phyloP scores from a whole-genome alignment of 2,329 filamentous ascomycete species.

The Alternaria consortialis region DNA sequence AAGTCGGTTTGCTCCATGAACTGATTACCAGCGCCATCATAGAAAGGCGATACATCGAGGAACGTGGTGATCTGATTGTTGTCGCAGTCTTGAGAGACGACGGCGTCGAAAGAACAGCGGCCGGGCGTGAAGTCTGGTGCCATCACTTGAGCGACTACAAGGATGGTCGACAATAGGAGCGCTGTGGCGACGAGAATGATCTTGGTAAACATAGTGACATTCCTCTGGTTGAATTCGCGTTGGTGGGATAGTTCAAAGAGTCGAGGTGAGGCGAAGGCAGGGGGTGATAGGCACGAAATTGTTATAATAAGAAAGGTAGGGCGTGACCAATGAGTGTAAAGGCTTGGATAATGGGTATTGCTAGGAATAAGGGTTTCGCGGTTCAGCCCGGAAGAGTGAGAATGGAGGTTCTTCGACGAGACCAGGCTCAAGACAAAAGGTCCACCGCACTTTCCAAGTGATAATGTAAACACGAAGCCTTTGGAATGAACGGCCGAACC shows the following conservation, averaged over 20 bases:
- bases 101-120: neutral
- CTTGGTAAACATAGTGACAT: neutral
- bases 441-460: neutral
- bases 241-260: neutral
- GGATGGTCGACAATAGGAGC: neutral
- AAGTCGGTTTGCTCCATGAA: slow-evolving; percentile 3
- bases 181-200: neutral
- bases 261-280: neutral
- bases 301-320: neutral
- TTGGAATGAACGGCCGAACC: neutral
- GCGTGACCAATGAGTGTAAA: neutral
- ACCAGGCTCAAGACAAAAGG: neutral
- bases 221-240: neutral
- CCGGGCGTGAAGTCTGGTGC: neutral
- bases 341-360: neutral
- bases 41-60: neutral
- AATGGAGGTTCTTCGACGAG: neutral
- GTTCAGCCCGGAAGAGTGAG: neutral
- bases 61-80: neutral
- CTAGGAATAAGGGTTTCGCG: neutral
- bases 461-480: neutral
- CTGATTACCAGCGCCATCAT: neutral
- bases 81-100: neutral
- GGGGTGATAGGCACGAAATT: neutral
- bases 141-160: neutral